Evolutionary conservation across 1,284 basidiomycete species (phyloP), one percentile per base, ranked within the genome.

Genomic region (Trichosporon faecale): DNA sequence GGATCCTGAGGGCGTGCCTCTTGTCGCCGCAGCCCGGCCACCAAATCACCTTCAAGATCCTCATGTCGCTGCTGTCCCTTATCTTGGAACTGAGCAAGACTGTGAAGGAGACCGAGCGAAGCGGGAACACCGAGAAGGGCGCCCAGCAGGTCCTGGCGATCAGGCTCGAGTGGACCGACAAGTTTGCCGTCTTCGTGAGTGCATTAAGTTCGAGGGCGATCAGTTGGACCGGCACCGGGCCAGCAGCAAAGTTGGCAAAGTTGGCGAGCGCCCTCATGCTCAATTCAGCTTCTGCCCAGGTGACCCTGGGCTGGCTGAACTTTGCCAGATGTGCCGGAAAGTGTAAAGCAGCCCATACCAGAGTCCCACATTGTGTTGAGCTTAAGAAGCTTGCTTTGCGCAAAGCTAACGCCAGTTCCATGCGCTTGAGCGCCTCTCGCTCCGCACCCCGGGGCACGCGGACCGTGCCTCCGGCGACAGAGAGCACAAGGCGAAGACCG

Each of bases 1-100:
- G 90, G 72, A 89, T 95, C 33, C 85, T 94, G 29, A 89, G 87
- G 66, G 89, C 91, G 12, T 94, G 91, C 77, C 84, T 94, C n/a
- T 82, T 94, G 37, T 85, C 70, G 7, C 72, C 77, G 29, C 73
- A 91, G 44, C 88, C 91, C 0, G 86, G 87, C 2, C 92, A 94
- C 78, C 86, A 89, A 73, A 85, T 86, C 8, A 76, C 80, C 1
- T 88, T 87, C 8, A 88, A 91, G 73, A 82, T 91, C 25, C 84
- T 95, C 40, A 88, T 89, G 65, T 86, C 87, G 29, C 85, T 88
- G 25, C 84, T 94, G 70, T 89, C 91, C 72, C 79, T 89, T 37
- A 85, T 93, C 4, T 85, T 95, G 57, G 89, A 91, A 69, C 87
- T 93, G 70, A 88, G 88, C 46, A 86, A 91, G 52, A 81, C 91